Conservation (phyloP, 805 yeast genomes). For the Sugiyamaella floridensis region DNA sequence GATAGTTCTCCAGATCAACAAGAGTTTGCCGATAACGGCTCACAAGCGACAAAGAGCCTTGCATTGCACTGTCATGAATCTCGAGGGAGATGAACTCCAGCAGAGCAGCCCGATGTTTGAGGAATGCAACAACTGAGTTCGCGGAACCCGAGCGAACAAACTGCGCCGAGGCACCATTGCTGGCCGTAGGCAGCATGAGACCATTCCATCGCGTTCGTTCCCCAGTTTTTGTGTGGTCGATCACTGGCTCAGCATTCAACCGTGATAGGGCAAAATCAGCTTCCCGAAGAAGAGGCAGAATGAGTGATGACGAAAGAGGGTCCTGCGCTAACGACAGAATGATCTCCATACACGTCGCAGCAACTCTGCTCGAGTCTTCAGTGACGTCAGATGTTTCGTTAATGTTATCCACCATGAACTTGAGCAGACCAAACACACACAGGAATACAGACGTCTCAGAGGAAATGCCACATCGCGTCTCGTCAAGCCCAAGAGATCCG, state of each 20-base stretch:
- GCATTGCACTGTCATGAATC: constrained; percentile 48
- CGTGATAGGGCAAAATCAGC: constrained; percentile 45
- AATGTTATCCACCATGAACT: constrained; percentile 40
- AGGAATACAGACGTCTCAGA: constrained; percentile 52
- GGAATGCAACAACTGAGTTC: constrained; percentile 39
- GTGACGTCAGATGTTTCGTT: constrained; percentile 34
- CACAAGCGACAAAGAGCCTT: constrained; percentile 46
- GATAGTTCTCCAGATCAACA: constrained; percentile 36
- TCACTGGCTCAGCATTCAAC: constrained; percentile 46
- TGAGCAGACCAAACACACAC: constrained; percentile 45
- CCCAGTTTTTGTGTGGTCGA: constrained; percentile 31
- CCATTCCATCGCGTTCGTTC: not conserved
- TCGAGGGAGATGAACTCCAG: constrained; percentile 66
- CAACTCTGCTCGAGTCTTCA: constrained; percentile 52
- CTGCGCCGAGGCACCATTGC: not conserved
- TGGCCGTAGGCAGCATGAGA: not conserved
- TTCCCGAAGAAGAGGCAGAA: constrained; percentile 49
- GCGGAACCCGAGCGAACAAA: not conserved
- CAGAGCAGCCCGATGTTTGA: constrained; percentile 52
- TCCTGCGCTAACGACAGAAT: constrained; percentile 55
- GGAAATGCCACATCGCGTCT: constrained; percentile 43
- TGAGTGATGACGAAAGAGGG: constrained; percentile 44
- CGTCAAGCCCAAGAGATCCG: constrained; percentile 43
- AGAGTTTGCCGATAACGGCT: constrained; percentile 47
- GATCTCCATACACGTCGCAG: constrained; percentile 53